phyloP scores from a whole-genome alignment of 805 yeast species.

The Candida nitratophila region DNA sequence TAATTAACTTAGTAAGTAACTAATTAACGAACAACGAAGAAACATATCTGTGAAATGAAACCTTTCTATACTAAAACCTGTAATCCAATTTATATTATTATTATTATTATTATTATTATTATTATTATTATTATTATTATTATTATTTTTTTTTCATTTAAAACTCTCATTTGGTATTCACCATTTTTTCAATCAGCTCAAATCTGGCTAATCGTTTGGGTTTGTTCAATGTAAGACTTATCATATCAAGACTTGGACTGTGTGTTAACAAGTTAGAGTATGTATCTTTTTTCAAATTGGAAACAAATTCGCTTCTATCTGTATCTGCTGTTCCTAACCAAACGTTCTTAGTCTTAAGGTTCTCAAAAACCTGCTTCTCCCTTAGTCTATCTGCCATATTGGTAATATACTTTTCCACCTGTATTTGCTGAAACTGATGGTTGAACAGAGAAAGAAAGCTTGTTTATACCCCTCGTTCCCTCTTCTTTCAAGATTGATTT shows the following conservation, averaged over 20 bases:
- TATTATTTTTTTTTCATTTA: background rate
- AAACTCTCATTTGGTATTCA: conserved; percentile 1
- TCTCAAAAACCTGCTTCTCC: conserved; percentile 50
- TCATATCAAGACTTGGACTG: conserved; percentile 43
- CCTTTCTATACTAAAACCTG: too few relatives aligned
- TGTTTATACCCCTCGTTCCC: too few relatives aligned
- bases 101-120: too few relatives aligned
- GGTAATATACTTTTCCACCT: too few relatives aligned
- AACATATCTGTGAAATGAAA: too few relatives aligned
- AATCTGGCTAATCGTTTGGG: conserved; percentile 27
- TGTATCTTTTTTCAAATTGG: conserved; percentile 62
- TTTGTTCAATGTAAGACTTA: conserved; percentile 45
- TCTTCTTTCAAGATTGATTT: too few relatives aligned
- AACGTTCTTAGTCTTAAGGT: conserved; percentile 51
- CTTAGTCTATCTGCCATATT: conserved; percentile 57
- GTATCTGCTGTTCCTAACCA: conserved; percentile 78
- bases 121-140: too few relatives aligned
- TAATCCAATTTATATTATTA: too few relatives aligned
- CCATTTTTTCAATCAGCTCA: conserved; percentile 34
- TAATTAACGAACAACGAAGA: conserved; percentile 22
- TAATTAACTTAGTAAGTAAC: background rate
- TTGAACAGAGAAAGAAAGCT: too few relatives aligned
- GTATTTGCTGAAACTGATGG: too few relatives aligned
- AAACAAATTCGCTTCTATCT: conserved; percentile 58
- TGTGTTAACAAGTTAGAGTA: conserved; percentile 57